A percentile compares a stretch with the other conserved stretches of the same genome.
These are phyloP conservation scores for Filosporella fistucella DNA, from an alignment of 495 filamentous ascomycete species.

Conservation along the genomic window DNA sequence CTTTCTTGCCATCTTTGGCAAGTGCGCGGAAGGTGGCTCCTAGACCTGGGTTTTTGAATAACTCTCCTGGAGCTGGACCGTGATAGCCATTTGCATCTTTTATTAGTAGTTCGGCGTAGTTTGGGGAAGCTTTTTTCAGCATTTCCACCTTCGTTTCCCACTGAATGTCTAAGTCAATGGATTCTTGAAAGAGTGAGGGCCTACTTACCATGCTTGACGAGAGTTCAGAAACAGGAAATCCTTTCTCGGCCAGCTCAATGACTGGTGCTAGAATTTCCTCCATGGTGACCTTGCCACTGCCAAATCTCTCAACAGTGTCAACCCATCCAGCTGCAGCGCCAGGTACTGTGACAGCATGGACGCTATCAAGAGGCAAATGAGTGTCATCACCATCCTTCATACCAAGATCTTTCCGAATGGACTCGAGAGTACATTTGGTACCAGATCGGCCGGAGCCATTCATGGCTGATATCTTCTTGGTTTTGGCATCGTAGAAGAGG, in stretches of 20 bases:
- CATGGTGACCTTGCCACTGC: slow-evolving; percentile 77
- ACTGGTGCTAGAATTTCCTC: slow-evolving; percentile 78
- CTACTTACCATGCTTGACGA: slow-evolving; percentile 63
- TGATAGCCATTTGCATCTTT: slow-evolving; percentile 56
- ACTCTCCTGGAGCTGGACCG: slow-evolving; percentile 76
- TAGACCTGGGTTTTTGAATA: slow-evolving; percentile 80
- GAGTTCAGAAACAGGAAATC: slow-evolving; percentile 84
- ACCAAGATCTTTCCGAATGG: slow-evolving; percentile 64
- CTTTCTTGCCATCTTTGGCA: slow-evolving; percentile 75
- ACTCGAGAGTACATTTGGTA: slow-evolving; percentile 60
- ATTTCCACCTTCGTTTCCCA: slow-evolving; percentile 59
- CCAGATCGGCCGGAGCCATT: slow-evolving; percentile 90
- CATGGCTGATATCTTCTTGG: slow-evolving; percentile 72
- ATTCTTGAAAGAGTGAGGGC: not conserved
- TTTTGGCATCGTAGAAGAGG: slow-evolving; percentile 84
- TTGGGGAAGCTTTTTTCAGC: slow-evolving; percentile 71
- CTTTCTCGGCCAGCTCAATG: slow-evolving; percentile 81
- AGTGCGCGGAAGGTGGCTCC: slow-evolving; percentile 79
- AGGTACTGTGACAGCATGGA: slow-evolving; percentile 79
- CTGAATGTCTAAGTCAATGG: slow-evolving; percentile 32
- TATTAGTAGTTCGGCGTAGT: slow-evolving; percentile 81
- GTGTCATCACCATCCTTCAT: slow-evolving; percentile 55
- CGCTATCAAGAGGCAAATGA: slow-evolving; percentile 68
- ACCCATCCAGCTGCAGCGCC: slow-evolving; percentile 94
- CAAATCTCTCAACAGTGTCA: slow-evolving; percentile 86